phyloP scores from a whole-genome alignment of 2,329 filamentous ascomycete genomes.

The Ophiostoma triangulosporum region DNA sequence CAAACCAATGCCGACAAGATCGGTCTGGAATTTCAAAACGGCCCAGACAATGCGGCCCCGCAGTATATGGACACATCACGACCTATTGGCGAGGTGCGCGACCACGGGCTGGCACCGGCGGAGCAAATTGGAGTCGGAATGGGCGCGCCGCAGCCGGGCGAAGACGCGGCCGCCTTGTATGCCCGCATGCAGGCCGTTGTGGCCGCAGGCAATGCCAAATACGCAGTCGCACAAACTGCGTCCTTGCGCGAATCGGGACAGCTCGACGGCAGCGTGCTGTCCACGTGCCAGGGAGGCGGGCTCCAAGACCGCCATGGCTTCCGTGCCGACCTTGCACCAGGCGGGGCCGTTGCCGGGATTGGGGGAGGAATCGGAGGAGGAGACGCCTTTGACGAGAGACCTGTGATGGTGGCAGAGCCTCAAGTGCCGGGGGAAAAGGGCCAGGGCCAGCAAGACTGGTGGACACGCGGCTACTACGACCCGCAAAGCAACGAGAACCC shows the following conservation, averaged over 20 bases:
- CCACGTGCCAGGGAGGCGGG: background rate
- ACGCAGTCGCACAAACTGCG: background rate
- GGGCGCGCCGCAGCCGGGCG: background rate
- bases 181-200: constrained; percentile 19
- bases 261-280: constrained; percentile 12
- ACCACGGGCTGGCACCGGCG: background rate
- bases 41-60: constrained; percentile 18
- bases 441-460: constrained; percentile 32
- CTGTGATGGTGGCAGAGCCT: background rate
- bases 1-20: constrained; percentile 33
- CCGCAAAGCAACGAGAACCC: constrained; percentile 58
- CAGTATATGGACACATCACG: constrained; percentile 23
- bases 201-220: constrained; percentile 9
- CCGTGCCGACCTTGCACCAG: background rate
- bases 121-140: too few relatives aligned
- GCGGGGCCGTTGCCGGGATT: background rate
- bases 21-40: constrained; percentile 23
- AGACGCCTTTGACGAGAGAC: background rate
- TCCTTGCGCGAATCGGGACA: background rate
- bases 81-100: constrained; percentile 16
- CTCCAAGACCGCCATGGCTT: constrained; percentile 6
- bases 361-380: background rate
- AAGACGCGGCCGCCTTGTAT: constrained; percentile 12
- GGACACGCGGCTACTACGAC: constrained; percentile 56
- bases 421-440: background rate